Conservation (phyloP, 495 filamentous ascomycete genomes). For the Neurospora sp. region DNA sequence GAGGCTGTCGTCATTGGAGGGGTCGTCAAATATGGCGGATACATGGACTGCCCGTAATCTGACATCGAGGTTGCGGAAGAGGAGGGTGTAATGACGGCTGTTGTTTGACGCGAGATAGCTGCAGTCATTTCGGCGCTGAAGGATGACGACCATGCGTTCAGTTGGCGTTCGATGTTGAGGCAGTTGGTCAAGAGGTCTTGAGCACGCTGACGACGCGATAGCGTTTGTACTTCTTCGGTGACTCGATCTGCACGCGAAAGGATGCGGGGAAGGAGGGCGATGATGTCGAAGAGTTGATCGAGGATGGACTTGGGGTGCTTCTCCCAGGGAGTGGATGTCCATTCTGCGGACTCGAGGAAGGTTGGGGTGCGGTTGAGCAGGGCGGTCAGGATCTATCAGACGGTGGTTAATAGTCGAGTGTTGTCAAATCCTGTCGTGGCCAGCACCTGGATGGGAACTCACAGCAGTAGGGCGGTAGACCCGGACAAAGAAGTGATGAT, state of each 20-base stretch:
- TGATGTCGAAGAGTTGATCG: constrained; percentile 33
- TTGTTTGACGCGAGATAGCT: background rate
- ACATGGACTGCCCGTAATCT: background rate
- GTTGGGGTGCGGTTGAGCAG: constrained; percentile 33
- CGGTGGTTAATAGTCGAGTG: background rate
- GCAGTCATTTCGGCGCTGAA: constrained; percentile 10
- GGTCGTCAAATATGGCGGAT: background rate
- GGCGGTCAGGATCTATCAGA: constrained; percentile 28
- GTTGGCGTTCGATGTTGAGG: constrained; percentile 27
- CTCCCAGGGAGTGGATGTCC: constrained; percentile 34
- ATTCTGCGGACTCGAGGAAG: constrained; percentile 32
- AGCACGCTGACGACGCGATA: constrained; percentile 25
- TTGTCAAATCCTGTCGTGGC: too few relatives aligned
- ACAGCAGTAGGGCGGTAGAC: constrained; percentile 35
- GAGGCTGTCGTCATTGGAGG: background rate
- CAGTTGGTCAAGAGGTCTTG: constrained; percentile 32
- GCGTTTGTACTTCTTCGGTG: constrained; percentile 13
- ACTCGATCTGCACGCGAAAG: constrained; percentile 25
- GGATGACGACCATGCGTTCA: constrained; percentile 29
- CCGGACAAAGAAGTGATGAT: constrained; percentile 40
- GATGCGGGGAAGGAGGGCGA: constrained; percentile 28
- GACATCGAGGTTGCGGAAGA: background rate
- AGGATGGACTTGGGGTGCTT: constrained; percentile 31
- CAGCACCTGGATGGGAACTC: constrained; percentile 4
- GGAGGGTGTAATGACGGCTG: background rate